phyloP scores from a whole-genome alignment of 345 rosid species.

The Dipteronia sinensis region DNA sequence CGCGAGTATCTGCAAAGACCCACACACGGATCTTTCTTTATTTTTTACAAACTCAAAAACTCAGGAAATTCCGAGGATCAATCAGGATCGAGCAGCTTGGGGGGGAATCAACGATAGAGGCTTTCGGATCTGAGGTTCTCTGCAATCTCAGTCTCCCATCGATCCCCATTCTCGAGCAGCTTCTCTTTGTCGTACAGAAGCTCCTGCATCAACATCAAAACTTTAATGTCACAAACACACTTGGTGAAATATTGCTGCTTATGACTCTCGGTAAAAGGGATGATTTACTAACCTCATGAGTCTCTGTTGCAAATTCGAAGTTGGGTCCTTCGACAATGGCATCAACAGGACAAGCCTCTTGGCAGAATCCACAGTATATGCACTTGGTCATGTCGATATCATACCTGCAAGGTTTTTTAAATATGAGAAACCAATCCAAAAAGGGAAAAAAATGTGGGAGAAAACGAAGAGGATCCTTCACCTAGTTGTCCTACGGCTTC shows the following conservation, averaged over 20 bases:
- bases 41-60: conserved; percentile 23
- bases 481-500: conserved; percentile 98
- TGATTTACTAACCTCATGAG: conserved; percentile 70
- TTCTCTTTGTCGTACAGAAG: conserved; percentile 96
- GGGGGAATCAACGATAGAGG: conserved; percentile 68
- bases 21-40: conserved; percentile 26
- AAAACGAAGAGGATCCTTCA: conserved; percentile 25
- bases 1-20: conserved; percentile 24
- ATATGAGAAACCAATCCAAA: background rate
- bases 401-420: conserved; percentile 49
- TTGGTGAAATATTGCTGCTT: background rate
- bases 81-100: background rate
- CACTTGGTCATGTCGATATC: conserved; percentile 98
- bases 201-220: conserved; percentile 51
- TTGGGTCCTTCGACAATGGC: conserved; percentile 98
- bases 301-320: conserved; percentile 95
- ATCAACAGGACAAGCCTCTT: conserved; percentile 99
- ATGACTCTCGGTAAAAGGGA: too few relatives aligned
- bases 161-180: conserved; percentile 92
- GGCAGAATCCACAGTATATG: conserved; percentile 98
- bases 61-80: background rate
- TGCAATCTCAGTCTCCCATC: conserved; percentile 98
- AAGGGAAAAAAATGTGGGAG: background rate
- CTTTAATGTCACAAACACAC: background rate
- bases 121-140: conserved; percentile 97